Percentiles rank a stretch among this genome's conserved stretches.
Evolutionary conservation across 257 asterid genomes (phyloP).

Genomic region (Lithospermum erythrorhizon): DNA sequence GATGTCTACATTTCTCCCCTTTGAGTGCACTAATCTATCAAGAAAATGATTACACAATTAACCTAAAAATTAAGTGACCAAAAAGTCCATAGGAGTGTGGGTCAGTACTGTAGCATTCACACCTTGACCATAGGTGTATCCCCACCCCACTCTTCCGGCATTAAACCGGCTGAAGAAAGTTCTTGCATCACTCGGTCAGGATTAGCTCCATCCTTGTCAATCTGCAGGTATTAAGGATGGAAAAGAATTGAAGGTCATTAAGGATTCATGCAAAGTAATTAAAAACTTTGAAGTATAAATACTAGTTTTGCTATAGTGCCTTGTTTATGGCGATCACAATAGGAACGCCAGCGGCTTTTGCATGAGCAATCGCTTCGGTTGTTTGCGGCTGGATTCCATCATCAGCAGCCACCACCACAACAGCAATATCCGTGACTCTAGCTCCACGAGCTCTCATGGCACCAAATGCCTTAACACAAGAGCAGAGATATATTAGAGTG

Average conservation of each 20-base stretch:
- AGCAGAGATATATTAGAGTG: slow-evolving; percentile 7
- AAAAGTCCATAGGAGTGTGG: not conserved
- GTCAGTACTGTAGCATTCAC: slow-evolving; percentile 17
- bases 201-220: slow-evolving; percentile 88
- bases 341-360: slow-evolving; percentile 91
- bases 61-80: slow-evolving; percentile 13
- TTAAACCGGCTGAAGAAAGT: slow-evolving; percentile 75
- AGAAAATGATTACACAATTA: slow-evolving; percentile 14
- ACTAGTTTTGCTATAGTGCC: slow-evolving; percentile 26
- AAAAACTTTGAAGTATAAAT: slow-evolving; percentile 3
- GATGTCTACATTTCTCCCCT: slow-evolving; percentile 91
- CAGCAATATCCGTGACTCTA: slow-evolving; percentile 91
- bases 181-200: slow-evolving; percentile 90
- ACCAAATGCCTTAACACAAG: slow-evolving; percentile 65
- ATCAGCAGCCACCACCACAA: slow-evolving; percentile 98
- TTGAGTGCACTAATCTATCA: slow-evolving; percentile 93
- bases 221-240: slow-evolving; percentile 30
- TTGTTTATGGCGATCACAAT: slow-evolving; percentile 88
- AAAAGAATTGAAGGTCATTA: slow-evolving; percentile 7
- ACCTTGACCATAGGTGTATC: slow-evolving; percentile 91
- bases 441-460: slow-evolving; percentile 99
- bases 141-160: slow-evolving; percentile 99
- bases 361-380: slow-evolving; percentile 96
- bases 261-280: slow-evolving; percentile 1
- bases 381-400: slow-evolving; percentile 98